Base-by-base conservation (phyloP, 768 basidiomycete species). In the Thelephora ganbajun region DNA sequence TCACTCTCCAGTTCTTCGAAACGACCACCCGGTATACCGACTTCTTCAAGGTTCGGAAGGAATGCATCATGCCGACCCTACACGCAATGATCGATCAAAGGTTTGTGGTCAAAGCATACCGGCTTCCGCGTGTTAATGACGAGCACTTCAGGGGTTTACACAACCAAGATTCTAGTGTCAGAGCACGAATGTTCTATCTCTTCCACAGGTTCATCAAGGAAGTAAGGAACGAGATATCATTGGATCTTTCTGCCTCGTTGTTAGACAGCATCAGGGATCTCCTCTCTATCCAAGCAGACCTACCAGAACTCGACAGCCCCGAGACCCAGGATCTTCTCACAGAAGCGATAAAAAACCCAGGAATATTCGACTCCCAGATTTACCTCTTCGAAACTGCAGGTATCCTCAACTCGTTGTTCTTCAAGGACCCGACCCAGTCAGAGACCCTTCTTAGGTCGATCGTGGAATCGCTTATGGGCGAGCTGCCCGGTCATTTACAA, bases 341-440 rank as follows among this genome's bases (percentile, higher is more conserved):
- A 14, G 93, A 94, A 60, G 85, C 89, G 1, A 77, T 89, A 39
- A 78, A 76, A 44, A 77, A 78, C 46, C 72, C 86, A 11, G 67
- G 70, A 3, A 64, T 79, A 37, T 93, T 97, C 59, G 83, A 90
- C 53, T 78, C 89, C 11, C 96, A 99, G 61, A 69, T 98, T 19
- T 94, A 97, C 61, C 73, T 99, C 9, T 99, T 90, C 61, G 96
- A 99, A 65, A 82, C 91, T 0, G 75, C 80, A 20, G 96, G 96
- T 22, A 83, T 74, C 11, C 74, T 98, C 33, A 76, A 87, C 45
- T 88, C 87, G 12, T 62, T 89, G n/a, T 69, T 89, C 35, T 78
- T 64, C 59, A 79, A 75, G 50, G 69, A 66, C 9, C 72, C 82
- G 1, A 74, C 81, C 19, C 78, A 83, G 54, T 84, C 89, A 52